phyloP scores from a whole-genome alignment of 2,329 filamentous ascomycete genomes.

The Aspergillus texensis region DNA sequence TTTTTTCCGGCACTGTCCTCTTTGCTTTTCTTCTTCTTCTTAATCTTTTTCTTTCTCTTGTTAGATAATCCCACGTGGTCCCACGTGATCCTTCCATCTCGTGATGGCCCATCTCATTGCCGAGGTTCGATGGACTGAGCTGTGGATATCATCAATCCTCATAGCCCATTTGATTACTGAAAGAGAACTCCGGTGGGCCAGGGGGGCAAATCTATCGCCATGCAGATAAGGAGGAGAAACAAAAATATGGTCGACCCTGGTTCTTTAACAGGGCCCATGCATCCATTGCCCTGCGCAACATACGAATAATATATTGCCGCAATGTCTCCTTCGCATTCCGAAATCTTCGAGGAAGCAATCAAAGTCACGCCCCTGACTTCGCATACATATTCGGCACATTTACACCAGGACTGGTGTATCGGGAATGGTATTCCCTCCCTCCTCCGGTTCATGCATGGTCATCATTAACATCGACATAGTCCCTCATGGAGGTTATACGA shows the following conservation, averaged over 20 bases:
- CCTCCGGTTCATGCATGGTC: background rate
- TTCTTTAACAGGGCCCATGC: background rate
- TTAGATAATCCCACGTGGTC: background rate
- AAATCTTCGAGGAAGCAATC: constrained; percentile 6
- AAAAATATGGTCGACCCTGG: background rate
- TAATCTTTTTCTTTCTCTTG: no score
- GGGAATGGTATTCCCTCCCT: background rate
- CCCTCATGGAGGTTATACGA: constrained; percentile 9
- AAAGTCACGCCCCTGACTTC: background rate
- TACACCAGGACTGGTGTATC: constrained; percentile 5
- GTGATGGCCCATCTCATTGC: background rate
- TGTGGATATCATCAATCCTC: background rate
- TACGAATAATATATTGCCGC: background rate
- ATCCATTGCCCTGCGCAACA: background rate
- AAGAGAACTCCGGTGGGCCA: background rate
- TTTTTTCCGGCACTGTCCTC: no score
- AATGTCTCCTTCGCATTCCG: background rate
- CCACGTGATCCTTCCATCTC: background rate
- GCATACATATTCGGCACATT: constrained; percentile 1
- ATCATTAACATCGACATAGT: background rate
- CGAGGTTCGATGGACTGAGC: background rate
- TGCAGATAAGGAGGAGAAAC: background rate
- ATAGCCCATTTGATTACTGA: no score
- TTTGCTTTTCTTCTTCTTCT: no score
- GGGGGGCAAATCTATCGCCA: background rate